phyloP scores from a whole-genome alignment of 441 rosid species.

The Populus hybrid region DNA sequence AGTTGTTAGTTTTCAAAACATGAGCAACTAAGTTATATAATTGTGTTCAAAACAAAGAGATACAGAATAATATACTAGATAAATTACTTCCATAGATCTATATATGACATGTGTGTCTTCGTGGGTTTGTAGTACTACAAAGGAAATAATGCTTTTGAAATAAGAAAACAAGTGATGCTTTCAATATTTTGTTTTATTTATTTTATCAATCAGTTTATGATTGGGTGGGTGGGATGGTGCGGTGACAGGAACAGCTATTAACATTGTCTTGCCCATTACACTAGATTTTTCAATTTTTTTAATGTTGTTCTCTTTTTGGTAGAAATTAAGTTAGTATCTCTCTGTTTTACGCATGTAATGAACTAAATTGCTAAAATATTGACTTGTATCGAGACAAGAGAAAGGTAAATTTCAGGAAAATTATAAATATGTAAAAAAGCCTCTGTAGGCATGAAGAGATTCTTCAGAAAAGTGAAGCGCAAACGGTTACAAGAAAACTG shows the following conservation, averaged over 20 bases:
- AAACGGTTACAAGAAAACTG: neutral
- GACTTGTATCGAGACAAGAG: neutral
- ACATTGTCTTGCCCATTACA: neutral
- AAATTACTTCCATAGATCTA: neutral
- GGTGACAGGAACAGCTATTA: neutral
- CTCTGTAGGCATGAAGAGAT: neutral
- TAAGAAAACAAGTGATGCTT: neutral
- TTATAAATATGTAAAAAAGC: neutral
- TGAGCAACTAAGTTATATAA: neutral
- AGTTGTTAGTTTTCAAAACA: neutral
- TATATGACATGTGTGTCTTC: neutral
- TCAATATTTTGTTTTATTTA: neutral
- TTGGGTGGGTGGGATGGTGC: neutral
- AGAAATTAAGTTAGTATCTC: neutral
- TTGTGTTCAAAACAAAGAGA: neutral
- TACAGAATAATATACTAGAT: neutral
- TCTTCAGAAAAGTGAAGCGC: neutral
- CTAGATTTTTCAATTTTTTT: too few relatives aligned
- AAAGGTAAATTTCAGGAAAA: neutral
- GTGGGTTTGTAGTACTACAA: neutral
- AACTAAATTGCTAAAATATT: neutral
- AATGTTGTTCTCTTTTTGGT: neutral
- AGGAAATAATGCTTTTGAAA: neutral
- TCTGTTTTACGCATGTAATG: neutral
- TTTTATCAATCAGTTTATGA: neutral